Base-by-base conservation (phyloP, 2,329 filamentous ascomycete species). In the Penicillium sp. region DNA sequence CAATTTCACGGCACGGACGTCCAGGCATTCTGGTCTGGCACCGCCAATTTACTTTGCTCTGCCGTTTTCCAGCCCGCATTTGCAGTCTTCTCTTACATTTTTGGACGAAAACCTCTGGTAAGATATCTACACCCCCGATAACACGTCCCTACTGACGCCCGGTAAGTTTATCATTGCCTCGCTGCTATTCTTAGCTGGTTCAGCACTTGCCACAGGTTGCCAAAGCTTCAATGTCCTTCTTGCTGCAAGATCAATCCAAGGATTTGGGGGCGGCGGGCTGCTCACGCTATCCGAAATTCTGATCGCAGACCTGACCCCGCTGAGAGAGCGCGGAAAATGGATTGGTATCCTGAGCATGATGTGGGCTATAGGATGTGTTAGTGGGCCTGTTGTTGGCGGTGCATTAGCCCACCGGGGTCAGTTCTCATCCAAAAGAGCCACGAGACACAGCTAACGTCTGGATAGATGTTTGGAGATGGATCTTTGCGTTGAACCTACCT, bases 241-340 rank as follows among this genome's bases (percentile, higher is more conserved):
- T 40, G 38, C n/a, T 21, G 38, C 38, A n/a, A 40, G 38, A 40
- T 40, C 38, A 8, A 40, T 40, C n/a, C 38, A 40, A 40, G 38
- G 38, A 16, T 40, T 40, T 21, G 38, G 38, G 4, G 38, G 38
- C 21, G 38, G 38, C 21, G 38, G 38, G 38, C 18, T 40, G 38
- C 38, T 40, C 38, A 40, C 38, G 38, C 38, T 40, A 9, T 40
- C 38, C 2, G 38, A 40, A 11, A 40, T 40, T 7, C 16, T 40
- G 2, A 40, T 55, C 34, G 13, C n/a, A 31, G 8, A 55, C 50
- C 13, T 55, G 43, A 44, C 42, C 38, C 42, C 42, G 2, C 22
- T 43, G 6, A 43, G 42, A 13, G 22, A 43, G 13, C 42, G 42
- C 42, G 42, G 42, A 27, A 27, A 43, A n/a, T 43, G 24, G 14